Evolutionary conservation across 2,329 filamentous ascomycete species (phyloP), one percentile per base, ranked within the genome.

Genomic region (Pseudogymnoascus sp.): DNA sequence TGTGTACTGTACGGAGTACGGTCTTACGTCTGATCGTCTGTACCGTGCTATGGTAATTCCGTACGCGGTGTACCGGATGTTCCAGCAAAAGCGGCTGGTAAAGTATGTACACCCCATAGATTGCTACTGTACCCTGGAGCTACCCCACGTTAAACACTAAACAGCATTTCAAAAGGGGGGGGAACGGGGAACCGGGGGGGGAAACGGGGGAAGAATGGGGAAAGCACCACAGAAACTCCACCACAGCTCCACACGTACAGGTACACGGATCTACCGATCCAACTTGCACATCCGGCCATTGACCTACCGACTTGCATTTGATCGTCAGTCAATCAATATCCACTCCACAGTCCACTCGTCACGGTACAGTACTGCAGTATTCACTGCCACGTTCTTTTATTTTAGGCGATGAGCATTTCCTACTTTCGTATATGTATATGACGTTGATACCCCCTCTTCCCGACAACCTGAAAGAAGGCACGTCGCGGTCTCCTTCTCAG

Each of bases 181-280:
- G 26, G 24, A 46, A 14, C 5, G 8, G 12, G 16, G 40, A 16
- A 19, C 19, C 19, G 19, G 19, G 19, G 19, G 19, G 19, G 19
- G 19, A 6, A 40, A 8, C 37, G n/a, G 7, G n/a, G 37, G 7
- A 11, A 3, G 10, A 12, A 24, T 14, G 46, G 46, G 46, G 14
- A 1, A 16, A 31, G 26, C 46, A 53, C 46, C 46, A 16, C 26
- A 53, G 6, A 56, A 19, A 31, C 16, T 19, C 50, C 28, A 16
- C 50, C 28, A 56, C 28, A 33, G 50, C 50, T 56, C 50, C 50
- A 56, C 50, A 53, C 26, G 46, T 53, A 53, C 46, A 16, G 46
- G n/a, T 53, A 53, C 46, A 31, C 31, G 1, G 46, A 53, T 53
- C 46, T 53, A 53, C 46, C 7, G 26, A 6, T 56, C 7, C n/a